Percentiles rank a stretch among this genome's conserved stretches.
Evolutionary conservation across 129 eudicot genomes (phyloP).

Genomic region (Lactuca saligna): DNA sequence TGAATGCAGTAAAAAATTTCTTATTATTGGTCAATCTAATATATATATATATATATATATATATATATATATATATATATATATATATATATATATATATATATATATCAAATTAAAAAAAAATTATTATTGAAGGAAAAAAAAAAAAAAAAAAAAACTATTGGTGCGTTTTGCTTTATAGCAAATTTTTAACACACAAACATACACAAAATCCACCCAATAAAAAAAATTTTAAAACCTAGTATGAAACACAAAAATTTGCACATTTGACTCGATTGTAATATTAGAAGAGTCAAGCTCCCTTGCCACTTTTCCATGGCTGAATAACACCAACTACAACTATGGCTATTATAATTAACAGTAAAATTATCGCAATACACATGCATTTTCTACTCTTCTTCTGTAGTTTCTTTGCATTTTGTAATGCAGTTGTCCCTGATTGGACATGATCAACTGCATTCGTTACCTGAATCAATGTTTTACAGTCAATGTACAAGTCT

Average conservation of each 20-base stretch:
- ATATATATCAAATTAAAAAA: no score
- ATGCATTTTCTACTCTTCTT: constrained; percentile 79
- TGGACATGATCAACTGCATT: constrained; percentile 88
- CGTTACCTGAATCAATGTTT: constrained; percentile 56
- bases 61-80: no score
- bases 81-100: no score
- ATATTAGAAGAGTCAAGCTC: constrained; percentile 42
- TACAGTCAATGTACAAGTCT: constrained; percentile 24
- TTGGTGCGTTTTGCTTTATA: neutral
- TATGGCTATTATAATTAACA: constrained; percentile 49
- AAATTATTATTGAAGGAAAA: no score
- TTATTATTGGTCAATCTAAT: no score
- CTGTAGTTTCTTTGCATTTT: constrained; percentile 79
- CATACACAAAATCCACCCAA: constrained; percentile 22
- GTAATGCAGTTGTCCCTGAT: constrained; percentile 79
- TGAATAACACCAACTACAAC: constrained; percentile 63
- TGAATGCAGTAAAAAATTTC: no score
- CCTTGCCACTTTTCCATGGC: constrained; percentile 71
- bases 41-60: no score
- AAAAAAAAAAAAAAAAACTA: neutral
- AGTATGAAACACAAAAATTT: neutral
- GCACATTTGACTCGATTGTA: constrained; percentile 1
- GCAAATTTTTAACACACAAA: neutral
- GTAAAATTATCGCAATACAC: constrained; percentile 79
- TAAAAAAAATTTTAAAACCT: neutral